These are phyloP conservation scores for Saccharum spontaneum DNA, from an alignment of 176 grass and related monocot genomes.

Conservation along the genomic window DNA sequence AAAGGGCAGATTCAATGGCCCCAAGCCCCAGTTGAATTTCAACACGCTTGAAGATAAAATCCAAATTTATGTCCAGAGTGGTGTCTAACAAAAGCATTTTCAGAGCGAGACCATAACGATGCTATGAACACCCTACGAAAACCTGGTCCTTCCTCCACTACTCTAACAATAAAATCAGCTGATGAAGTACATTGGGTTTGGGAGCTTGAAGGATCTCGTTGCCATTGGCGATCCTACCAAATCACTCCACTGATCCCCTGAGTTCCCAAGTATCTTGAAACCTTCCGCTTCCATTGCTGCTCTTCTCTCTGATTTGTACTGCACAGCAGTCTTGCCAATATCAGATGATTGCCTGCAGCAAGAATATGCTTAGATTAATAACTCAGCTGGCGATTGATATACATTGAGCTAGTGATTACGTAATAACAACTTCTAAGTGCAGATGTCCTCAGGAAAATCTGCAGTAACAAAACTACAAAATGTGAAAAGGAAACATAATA, in stretches of 20 bases:
- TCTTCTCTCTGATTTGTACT: constrained; percentile 82
- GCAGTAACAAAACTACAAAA: not conserved
- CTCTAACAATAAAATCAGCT: constrained; percentile 36
- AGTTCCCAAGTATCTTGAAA: constrained; percentile 83
- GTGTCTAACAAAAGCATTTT: not conserved
- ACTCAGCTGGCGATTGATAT: not conserved
- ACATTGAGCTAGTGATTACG: not conserved
- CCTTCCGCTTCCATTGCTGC: constrained; percentile 71
- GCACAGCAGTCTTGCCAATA: constrained; percentile 60
- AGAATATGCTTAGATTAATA: constrained; percentile 7
- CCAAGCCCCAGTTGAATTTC: not conserved
- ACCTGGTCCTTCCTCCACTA: not conserved
- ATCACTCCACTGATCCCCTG: constrained; percentile 95
- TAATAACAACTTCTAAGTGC: not conserved
- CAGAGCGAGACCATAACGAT: not conserved
- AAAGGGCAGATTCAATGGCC: not conserved
- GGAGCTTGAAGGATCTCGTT: constrained; percentile 85
- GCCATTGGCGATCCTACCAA: constrained; percentile 72
- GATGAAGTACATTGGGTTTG: constrained; percentile 91
- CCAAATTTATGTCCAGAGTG: constrained; percentile 3
- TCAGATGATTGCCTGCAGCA: constrained; percentile 61
- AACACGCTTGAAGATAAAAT: not conserved
- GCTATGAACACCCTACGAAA: not conserved
- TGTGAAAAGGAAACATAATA: not conserved
- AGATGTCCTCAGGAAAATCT: not conserved